Evolutionary conservation across 257 asterid genomes (phyloP), one percentile per base, ranked within the genome.

Genomic region (Haberlea rhodopensis): DNA sequence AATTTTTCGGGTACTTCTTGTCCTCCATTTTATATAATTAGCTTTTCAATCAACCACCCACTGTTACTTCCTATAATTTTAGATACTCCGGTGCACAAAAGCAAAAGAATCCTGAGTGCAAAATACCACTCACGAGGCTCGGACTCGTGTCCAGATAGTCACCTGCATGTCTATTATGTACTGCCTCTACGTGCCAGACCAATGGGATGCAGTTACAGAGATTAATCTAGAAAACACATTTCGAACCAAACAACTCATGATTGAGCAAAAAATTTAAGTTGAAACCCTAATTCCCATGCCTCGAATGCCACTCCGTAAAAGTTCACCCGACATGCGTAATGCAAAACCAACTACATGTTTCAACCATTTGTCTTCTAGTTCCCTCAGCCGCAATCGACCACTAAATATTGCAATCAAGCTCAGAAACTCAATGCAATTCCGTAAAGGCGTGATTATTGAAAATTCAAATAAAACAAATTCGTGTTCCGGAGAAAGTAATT

Each of bases 331-430:
- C 31, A 54, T 26, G 27, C 5, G 58, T 52, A 57, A 37, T 49
- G n/a, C 46, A 46, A 67, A 73, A 66, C 65, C 7, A 70, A 34
- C 11, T 32, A 56, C 10, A 18, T 1, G 1, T 16, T 9, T 32
- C 6, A 10, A 31, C 37, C 25, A 57, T 66, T 53, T 48, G 45
- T 66, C 69, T n/a, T 19, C 26, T 22, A 60, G 21, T 70, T 55
- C 62, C 58, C 26, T 61, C 55, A 57, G 57, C 54, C 43, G 54
- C 43, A 64, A 53, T 69, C 58, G 19, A 53, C 60, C 66, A 10
- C 48, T 8, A 34, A 40, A 58, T 72, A 71, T 48, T 74, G 49
- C 28, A 67, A 63, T 61, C 67, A 66, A 75, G 75, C 54, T 55
- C 20, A 25, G 72, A 54, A 71, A 67, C 71, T 53, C 73, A 59